Percentiles rank a stretch among this genome's conserved stretches.
These are phyloP conservation scores for Larix kaempferi DNA, from an alignment of 75 land plant species.

Conservation along the genomic window DNA sequence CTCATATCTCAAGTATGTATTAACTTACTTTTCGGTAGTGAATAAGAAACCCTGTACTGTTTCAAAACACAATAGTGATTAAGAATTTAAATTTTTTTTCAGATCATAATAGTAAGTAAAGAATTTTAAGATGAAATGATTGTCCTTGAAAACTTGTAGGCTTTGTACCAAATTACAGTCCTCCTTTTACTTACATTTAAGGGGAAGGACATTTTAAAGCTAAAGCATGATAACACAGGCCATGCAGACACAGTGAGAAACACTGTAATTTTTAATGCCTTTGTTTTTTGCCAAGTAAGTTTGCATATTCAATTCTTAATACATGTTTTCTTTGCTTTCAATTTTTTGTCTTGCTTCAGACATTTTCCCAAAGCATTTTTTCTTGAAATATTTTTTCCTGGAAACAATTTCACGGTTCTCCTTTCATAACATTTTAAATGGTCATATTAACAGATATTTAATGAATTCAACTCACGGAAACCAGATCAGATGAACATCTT, in stretches of 20 bases:
- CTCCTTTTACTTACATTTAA: conserved; percentile 74
- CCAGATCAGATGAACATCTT: conserved; percentile 85
- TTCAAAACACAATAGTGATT: not conserved
- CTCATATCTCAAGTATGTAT: conserved; percentile 67
- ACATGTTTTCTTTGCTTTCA: no score
- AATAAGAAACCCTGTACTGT: no score
- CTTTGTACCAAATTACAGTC: conserved; percentile 72
- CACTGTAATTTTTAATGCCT: conserved; percentile 81
- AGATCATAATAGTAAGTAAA: not conserved
- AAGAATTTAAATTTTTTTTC: not conserved
- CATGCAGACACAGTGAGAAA: conserved; percentile 60
- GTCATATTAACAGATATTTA: conserved; percentile 61
- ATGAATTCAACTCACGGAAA: conserved; percentile 90
- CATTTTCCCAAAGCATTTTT: no score
- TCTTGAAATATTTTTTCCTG: no score
- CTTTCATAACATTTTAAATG: not conserved
- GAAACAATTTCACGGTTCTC: no score
- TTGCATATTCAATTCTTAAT: no score
- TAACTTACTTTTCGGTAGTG: not conserved
- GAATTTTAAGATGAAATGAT: not conserved
- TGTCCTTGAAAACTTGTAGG: conserved; percentile 31
- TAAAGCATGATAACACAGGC: conserved; percentile 19
- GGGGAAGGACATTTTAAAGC: conserved; percentile 49
- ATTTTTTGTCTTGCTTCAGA: no score
- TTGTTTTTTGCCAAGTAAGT: conserved; percentile 91